A percentile compares a stretch with the other conserved stretches of the same genome.
Conservation (phyloP, 2,329 filamentous ascomycete species). For the Colletotrichum plurivorum region DNA sequence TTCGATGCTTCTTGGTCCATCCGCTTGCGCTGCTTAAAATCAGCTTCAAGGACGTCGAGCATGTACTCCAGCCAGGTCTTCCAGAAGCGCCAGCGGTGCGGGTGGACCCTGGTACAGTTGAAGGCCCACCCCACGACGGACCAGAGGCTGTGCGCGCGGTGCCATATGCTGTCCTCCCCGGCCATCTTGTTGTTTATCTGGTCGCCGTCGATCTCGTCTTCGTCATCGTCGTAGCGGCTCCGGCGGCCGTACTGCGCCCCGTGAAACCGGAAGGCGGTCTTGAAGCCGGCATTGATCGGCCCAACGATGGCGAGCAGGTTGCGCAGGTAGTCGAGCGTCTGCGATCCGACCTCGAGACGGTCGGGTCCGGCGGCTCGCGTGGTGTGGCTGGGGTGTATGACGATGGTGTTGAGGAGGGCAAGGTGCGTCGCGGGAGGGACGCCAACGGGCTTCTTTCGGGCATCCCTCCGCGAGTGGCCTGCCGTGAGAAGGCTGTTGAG, state of each 20-base stretch:
- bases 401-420: conserved; percentile 82
- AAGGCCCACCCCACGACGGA: conserved; percentile 91
- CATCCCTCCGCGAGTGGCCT: conserved; percentile 55
- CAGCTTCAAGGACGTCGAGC: conserved; percentile 81
- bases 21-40: conserved; percentile 73
- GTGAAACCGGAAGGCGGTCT: conserved; percentile 80
- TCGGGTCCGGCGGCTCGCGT: conserved; percentile 76
- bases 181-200: conserved; percentile 72
- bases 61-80: conserved; percentile 84
- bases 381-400: conserved; percentile 85
- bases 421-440: conserved; percentile 81
- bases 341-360: conserved; percentile 73
- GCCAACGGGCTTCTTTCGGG: conserved; percentile 61
- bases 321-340: conserved; percentile 79
- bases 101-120: conserved; percentile 81
- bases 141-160: conserved; percentile 90
- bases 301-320: conserved; percentile 76
- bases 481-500: conserved; percentile 70
- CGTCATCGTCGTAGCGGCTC: conserved; percentile 57
- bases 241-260: conserved; percentile 56
- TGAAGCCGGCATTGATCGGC: conserved; percentile 77
- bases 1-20: conserved; percentile 57
- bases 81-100: conserved; percentile 86
- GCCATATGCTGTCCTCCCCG: conserved; percentile 78
- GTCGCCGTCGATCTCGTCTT: conserved; percentile 63